Evolutionary conservation across 2,329 filamentous ascomycete species (phyloP), one percentile per base, ranked within the genome.

Genomic region (Claviceps paspali): DNA sequence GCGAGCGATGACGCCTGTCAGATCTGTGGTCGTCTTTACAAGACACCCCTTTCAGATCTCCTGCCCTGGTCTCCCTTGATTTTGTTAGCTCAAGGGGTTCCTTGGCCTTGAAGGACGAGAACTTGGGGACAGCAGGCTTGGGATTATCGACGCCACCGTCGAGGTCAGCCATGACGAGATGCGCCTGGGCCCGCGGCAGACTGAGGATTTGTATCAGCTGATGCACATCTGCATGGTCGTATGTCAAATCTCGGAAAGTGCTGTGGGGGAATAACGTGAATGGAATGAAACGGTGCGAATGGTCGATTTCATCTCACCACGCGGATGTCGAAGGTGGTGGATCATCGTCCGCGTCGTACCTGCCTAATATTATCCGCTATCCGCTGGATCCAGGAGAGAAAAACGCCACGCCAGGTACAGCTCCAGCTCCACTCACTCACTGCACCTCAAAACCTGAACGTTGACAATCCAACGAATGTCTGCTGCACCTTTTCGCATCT

Each of bases 21-120:
- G 35, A 23, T 21, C 38, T 39, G 28, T 35, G 41, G 10, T 17
- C 28, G 23, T 29, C 35, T 28, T 8, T 39, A 19, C 14, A 30
- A 22, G 28, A 15, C 19, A 40, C 45, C 5, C 43, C 43, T n/a
- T 44, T 45, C 10, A 47, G 40, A n/a, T 47, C 43, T 35, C 38
- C 39, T 18, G 35, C 35, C 11, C 33, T 36, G 18, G 30, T 31
- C 10, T 23, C 47, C 22, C 46, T 43, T 22, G 44, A 8, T 12
- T 40, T 36, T 10, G 49, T 38, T 42, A 67, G 69, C 42, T 69
- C 35, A 36, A 24, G 34, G 0, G 49, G n/a, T 9, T 44, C 45
- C 17, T 50, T 53, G 26, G 71, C 35, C 46, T 70, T 78, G 62
- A 87, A 88, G 44, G 82, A 87, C 15, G 73, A 65, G 51, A 88